A percentile compares a stretch with the other conserved stretches of the same genome.
Conservation (phyloP, 257 asterid species). For the Salvia rosmarinus region DNA sequence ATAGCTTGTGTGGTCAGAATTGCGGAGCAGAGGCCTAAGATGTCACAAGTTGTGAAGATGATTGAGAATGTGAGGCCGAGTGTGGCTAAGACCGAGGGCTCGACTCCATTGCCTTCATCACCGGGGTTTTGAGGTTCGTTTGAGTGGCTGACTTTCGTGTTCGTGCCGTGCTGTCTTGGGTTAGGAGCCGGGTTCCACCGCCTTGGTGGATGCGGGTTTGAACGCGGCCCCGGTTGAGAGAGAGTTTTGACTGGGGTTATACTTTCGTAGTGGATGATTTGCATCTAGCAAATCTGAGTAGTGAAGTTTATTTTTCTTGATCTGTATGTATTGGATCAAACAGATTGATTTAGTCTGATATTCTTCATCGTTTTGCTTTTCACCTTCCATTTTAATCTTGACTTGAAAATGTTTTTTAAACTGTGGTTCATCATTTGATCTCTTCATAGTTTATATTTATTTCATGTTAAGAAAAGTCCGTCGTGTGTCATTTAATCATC, state of each 20-base stretch:
- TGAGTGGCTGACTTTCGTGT: no score
- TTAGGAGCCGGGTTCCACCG: slow-evolving; percentile 39
- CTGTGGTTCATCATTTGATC: no score
- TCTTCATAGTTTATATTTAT: no score
- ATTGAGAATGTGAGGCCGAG: slow-evolving; percentile 49
- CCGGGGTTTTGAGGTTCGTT: slow-evolving; percentile 35
- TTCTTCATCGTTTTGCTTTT: no score
- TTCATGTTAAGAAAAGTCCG: no score
- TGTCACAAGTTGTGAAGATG: slow-evolving; percentile 63
- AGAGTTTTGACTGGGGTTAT: background rate
- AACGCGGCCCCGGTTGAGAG: no score
- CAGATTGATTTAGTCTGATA: slow-evolving; percentile 30
- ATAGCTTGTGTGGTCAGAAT: slow-evolving; percentile 70
- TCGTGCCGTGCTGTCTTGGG: background rate
- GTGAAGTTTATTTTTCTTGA: slow-evolving; percentile 5
- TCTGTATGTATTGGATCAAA: slow-evolving; percentile 25
- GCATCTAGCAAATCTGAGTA: background rate
- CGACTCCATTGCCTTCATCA: slow-evolving; percentile 39
- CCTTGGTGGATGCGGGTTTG: slow-evolving; percentile 45
- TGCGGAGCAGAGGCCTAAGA: slow-evolving; percentile 73
- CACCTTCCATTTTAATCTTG: no score
- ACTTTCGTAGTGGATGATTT: background rate
- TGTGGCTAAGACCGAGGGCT: slow-evolving; percentile 42
- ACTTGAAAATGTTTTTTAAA: no score
- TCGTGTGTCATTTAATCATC: no score